Conservation (phyloP, 176 grass and related monocot genomes). For the Juncus inflexus region DNA sequence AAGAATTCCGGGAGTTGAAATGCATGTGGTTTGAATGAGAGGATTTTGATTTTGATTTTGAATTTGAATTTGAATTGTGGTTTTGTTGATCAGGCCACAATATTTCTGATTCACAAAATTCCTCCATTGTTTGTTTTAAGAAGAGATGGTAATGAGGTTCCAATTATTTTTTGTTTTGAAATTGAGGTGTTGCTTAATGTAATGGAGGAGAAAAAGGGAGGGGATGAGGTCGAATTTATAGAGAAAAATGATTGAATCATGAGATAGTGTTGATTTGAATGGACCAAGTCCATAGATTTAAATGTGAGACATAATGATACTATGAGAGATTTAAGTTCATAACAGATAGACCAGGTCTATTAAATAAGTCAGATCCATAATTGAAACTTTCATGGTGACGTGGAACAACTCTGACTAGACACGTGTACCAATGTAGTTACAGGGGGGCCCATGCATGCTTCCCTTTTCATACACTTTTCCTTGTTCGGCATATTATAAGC, state of each 20-base stretch:
- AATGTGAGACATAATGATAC: no score
- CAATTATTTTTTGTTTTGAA: conserved; percentile 6
- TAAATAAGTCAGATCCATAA: no score
- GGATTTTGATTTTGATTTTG: neutral
- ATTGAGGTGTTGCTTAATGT: conserved; percentile 5
- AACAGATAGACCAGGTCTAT: neutral
- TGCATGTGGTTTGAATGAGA: neutral
- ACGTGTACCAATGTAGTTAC: conserved; percentile 4
- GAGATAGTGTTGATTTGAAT: neutral
- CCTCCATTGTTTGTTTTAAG: conserved; percentile 20
- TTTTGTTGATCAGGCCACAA: conserved; percentile 45
- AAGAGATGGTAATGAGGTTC: neutral
- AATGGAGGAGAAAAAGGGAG: neutral
- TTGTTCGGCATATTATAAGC: neutral
- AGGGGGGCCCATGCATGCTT: neutral
- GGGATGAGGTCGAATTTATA: conserved; percentile 11
- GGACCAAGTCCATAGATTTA: no score
- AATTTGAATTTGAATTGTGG: neutral
- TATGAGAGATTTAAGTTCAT: no score
- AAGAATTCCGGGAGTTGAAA: neutral
- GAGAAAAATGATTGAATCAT: neutral
- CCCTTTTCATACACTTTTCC: neutral
- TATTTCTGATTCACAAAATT: conserved; percentile 55
- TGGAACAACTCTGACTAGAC: neutral
- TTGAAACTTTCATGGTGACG: neutral